Evolutionary conservation across 1,284 basidiomycete genomes (phyloP).

Genomic region (Tremellales sp.): DNA sequence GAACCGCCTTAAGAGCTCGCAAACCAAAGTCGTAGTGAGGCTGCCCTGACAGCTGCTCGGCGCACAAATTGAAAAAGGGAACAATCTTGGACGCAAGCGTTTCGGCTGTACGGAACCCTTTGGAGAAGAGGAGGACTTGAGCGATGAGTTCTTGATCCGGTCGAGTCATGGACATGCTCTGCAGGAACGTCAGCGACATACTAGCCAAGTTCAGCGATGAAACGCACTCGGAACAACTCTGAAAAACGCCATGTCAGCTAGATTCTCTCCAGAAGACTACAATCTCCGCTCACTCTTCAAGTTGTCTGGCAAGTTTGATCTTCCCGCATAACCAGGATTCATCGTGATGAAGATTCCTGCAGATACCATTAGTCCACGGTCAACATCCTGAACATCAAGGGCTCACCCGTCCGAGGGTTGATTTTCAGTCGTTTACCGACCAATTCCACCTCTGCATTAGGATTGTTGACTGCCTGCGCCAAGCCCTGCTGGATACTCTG

Average conservation of each 20-base stretch:
- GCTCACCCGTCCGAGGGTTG: constrained; percentile 82
- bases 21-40: constrained; percentile 99
- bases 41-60: constrained; percentile 93
- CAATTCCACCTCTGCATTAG: constrained; percentile 87
- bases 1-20: constrained; percentile 92
- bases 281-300: constrained; percentile 64
- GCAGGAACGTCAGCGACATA: constrained; percentile 33
- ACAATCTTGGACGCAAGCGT: constrained; percentile 95
- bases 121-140: constrained; percentile 98
- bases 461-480: constrained; percentile 70
- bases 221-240: constrained; percentile 80
- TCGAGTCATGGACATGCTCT: constrained; percentile 96
- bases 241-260: constrained; percentile 28
- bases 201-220: neutral
- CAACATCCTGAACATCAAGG: constrained; percentile 2
- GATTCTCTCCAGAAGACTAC: neutral
- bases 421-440: constrained; percentile 91
- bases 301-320: constrained; percentile 94
- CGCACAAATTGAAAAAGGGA: constrained; percentile 97
- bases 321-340: constrained; percentile 94
- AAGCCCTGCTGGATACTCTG: constrained; percentile 98
- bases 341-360: constrained; percentile 92
- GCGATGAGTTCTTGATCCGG: constrained; percentile 98
- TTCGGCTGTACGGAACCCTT: constrained; percentile 97
- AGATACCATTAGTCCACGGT: constrained; percentile 5